Conservation (phyloP, 257 asterid species). For the Asclepias syriaca region DNA sequence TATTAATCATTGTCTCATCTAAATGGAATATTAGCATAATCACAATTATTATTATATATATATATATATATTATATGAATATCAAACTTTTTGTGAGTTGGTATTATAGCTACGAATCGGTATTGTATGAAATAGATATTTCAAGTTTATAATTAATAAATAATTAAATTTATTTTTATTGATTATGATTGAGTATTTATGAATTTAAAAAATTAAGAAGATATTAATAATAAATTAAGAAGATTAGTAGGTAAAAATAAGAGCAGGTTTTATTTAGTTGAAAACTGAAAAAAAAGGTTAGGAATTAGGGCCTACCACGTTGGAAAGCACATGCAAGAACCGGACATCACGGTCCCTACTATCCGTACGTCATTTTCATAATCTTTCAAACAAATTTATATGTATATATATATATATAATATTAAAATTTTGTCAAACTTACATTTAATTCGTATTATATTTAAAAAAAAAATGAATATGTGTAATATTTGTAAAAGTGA, state of each 20-base stretch:
- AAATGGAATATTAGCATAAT: not conserved
- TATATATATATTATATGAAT: too few species aligned
- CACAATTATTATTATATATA: not conserved
- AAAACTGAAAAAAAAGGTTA: conserved; percentile 13
- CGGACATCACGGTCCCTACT: conserved; percentile 38
- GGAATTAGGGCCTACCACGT: conserved; percentile 63
- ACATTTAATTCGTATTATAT: too few species aligned
- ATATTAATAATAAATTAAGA: not conserved
- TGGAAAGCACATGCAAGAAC: conserved; percentile 58
- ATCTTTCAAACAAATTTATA: conserved; percentile 12
- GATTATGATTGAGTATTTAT: too few species aligned
- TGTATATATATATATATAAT: not conserved
- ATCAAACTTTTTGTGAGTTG: too few species aligned
- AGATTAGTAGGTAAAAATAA: conserved; percentile 1
- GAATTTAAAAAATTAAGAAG: too few species aligned
- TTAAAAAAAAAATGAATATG: too few species aligned
- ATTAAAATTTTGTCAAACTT: too few species aligned
- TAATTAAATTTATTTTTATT: too few species aligned
- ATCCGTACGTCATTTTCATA: conserved; percentile 34
- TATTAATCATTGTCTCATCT: conserved; percentile 11
- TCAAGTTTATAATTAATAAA: too few species aligned
- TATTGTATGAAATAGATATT: too few species aligned
- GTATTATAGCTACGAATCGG: too few species aligned
- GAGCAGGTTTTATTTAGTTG: conserved; percentile 18
- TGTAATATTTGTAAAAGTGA: too few species aligned